Percentiles rank a stretch among this genome's conserved stretches.
Conservation (phyloP, 352 stramenopile genomes). For the Globisporangium lucens region DNA sequence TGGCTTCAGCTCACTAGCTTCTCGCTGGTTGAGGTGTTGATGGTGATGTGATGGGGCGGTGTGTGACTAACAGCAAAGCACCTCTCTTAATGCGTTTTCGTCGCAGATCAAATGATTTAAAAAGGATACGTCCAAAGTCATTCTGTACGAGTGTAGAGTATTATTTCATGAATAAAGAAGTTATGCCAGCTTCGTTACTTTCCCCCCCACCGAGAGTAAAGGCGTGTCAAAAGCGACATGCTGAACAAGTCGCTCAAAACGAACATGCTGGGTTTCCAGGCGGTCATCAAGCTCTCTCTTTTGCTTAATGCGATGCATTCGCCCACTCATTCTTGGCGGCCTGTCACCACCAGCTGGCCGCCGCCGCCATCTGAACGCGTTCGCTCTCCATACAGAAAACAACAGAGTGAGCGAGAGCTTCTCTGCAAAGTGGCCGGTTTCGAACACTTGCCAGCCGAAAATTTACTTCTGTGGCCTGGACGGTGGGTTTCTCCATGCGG, state of each 20-base stretch:
- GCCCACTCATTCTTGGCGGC: background rate
- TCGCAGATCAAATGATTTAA: too few relatives aligned
- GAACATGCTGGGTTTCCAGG: too few relatives aligned
- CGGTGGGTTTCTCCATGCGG: background rate
- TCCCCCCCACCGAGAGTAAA: slow-evolving; percentile 3
- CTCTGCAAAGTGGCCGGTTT: background rate
- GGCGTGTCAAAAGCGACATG: background rate
- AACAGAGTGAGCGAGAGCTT: background rate
- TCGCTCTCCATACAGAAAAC: background rate
- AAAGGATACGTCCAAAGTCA: too few relatives aligned
- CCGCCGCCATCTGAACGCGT: background rate
- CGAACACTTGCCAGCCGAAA: background rate
- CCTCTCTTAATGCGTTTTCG: too few relatives aligned
- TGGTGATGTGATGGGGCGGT: too few relatives aligned
- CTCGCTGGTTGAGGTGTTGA: too few relatives aligned
- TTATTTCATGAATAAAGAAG: too few relatives aligned
- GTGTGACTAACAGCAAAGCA: too few relatives aligned
- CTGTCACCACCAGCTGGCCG: background rate
- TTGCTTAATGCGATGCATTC: background rate
- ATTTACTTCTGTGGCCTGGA: background rate
- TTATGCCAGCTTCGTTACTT: background rate
- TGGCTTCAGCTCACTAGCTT: too few relatives aligned
- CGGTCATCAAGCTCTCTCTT: background rate
- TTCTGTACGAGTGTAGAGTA: too few relatives aligned
- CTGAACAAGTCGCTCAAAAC: too few relatives aligned